These are phyloP conservation scores for Termitomyces heimii DNA, from an alignment of 768 basidiomycete species.

Conservation along the genomic window DNA sequence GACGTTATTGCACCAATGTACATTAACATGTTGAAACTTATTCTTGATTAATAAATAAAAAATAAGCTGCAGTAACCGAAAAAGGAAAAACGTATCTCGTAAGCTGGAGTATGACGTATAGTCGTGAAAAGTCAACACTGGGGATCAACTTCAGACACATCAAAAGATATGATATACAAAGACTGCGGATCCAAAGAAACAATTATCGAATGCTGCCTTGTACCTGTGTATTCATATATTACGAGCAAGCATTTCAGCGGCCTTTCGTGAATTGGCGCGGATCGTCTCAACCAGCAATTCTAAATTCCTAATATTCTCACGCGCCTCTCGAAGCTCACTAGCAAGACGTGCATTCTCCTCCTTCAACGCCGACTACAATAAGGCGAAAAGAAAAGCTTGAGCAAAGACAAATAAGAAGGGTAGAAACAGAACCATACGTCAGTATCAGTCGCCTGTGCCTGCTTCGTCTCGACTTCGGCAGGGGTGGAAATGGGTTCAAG, in stretches of 20 bases:
- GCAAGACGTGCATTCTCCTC: slow-evolving; percentile 60
- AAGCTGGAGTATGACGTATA: too few species aligned
- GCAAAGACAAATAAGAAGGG: not conserved
- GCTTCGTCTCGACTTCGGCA: slow-evolving; percentile 13
- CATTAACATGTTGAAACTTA: too few species aligned
- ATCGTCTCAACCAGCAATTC: slow-evolving; percentile 78
- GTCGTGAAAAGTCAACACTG: too few species aligned
- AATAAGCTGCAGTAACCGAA: too few species aligned
- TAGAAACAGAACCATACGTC: slow-evolving; percentile 18
- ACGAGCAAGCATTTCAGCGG: slow-evolving; percentile 50
- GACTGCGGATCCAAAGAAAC: not conserved
- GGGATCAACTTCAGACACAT: too few species aligned
- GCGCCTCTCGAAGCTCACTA: slow-evolving; percentile 69
- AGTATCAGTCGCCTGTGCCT: slow-evolving; percentile 15
- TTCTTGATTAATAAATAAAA: too few species aligned
- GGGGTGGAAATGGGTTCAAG: slow-evolving; percentile 12
- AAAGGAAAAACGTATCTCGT: too few species aligned
- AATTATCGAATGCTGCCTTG: not conserved
- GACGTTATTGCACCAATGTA: too few species aligned
- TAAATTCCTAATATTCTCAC: slow-evolving; percentile 75
- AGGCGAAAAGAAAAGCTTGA: not conserved
- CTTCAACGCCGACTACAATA: slow-evolving; percentile 21
- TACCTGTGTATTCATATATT: not conserved
- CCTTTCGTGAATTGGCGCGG: slow-evolving; percentile 70
- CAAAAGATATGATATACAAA: not conserved